phyloP scores from a whole-genome alignment of 345 rosid species.

The Aethionema arabicum region DNA sequence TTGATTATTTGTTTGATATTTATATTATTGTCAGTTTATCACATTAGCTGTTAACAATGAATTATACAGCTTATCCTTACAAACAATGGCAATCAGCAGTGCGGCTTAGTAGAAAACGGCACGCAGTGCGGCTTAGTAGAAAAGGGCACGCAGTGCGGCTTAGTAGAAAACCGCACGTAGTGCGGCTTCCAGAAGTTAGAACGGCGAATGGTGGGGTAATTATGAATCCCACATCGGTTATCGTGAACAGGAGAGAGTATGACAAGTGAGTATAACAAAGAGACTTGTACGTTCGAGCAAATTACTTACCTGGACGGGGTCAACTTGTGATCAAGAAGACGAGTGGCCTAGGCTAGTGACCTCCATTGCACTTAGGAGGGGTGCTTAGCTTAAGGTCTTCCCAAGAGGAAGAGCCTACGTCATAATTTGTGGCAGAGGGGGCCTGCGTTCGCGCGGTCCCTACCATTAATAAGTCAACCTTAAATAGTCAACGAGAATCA shows the following conservation, averaged over 20 bases:
- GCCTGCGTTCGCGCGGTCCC: conserved; percentile 69
- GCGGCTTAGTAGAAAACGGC: too few species aligned
- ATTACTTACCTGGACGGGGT: conserved; percentile 45
- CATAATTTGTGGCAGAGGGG: conserved; percentile 59
- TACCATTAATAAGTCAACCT: conserved; percentile 1
- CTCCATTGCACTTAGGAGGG: conserved; percentile 41
- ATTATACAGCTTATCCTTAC: too few species aligned
- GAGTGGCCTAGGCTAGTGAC: conserved; percentile 41
- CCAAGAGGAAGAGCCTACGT: conserved; percentile 57
- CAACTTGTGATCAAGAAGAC: conserved; percentile 35
- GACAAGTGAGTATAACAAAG: background rate
- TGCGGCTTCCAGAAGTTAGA: background rate
- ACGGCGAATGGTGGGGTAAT: background rate
- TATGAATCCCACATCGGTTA: conserved; percentile 29
- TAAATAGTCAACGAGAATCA: too few species aligned
- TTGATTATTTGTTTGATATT: too few species aligned
- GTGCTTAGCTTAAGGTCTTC: too few species aligned
- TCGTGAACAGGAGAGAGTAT: background rate
- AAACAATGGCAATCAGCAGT: too few species aligned
- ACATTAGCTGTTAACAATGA: too few species aligned
- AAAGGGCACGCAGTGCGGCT: conserved; percentile 2
- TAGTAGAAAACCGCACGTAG: background rate
- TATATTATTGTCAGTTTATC: too few species aligned
- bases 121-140: too few species aligned
- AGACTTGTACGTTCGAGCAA: rapidly evolving